Conservation (phyloP, 164 flowering plant species). For the Magnolia changhungtana region DNA sequence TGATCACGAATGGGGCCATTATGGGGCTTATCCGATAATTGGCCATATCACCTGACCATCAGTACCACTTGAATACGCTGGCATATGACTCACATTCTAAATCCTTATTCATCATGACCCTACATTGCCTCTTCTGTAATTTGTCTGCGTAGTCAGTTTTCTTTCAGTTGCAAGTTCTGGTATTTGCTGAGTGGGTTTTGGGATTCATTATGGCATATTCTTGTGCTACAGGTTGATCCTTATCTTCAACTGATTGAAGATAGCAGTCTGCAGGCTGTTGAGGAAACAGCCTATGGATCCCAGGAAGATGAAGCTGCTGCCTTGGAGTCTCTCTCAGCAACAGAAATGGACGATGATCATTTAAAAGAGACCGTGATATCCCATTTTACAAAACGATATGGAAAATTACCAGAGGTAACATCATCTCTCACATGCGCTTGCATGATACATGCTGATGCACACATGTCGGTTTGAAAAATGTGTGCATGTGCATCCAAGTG, state of each 20-base stretch:
- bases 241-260: conserved; percentile 62
- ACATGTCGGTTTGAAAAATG: too few species aligned
- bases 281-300: conserved; percentile 42
- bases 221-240: conserved; percentile 65
- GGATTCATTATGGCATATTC: neutral
- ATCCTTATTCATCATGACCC: neutral
- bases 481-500: too few species aligned
- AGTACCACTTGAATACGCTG: too few species aligned
- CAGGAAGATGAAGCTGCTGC: conserved; percentile 66
- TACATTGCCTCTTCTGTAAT: neutral
- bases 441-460: too few species aligned
- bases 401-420: conserved; percentile 59
- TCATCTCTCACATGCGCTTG: neutral
- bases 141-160: neutral
- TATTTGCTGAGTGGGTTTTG: neutral
- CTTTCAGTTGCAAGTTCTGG: neutral
- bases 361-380: conserved; percentile 57
- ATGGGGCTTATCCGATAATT: too few species aligned
- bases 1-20: too few species aligned
- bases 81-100: neutral
- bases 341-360: conserved; percentile 39
- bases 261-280: conserved; percentile 45
- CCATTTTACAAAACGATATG: conserved; percentile 41
- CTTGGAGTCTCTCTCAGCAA: conserved; percentile 43
- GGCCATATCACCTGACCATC: too few species aligned